Conservation (phyloP, 192 early-diverging fungal species). For the Coemansia sp. region DNA sequence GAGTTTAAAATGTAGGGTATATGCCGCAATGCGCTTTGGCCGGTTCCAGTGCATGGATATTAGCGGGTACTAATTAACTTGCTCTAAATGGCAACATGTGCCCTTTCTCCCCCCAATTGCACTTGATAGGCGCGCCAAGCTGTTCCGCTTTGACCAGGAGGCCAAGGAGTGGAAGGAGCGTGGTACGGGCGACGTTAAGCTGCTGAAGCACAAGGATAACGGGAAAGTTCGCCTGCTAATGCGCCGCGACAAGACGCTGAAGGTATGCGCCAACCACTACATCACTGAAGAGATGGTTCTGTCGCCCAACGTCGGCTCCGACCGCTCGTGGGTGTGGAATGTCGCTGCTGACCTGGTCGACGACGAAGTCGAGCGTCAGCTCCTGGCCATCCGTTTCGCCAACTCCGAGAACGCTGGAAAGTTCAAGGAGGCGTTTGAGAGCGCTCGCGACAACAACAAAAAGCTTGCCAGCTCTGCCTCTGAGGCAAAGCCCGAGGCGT, state of each 20-base stretch:
- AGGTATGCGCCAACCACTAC: conserved; percentile 99
- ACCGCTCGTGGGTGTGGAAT: conserved; percentile 99
- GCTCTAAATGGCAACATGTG: not conserved
- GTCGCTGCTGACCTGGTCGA: conserved; percentile 88
- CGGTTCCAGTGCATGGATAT: not conserved
- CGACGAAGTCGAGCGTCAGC: conserved; percentile 75
- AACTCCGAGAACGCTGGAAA: conserved; percentile 93
- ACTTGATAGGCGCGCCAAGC: conserved; percentile 73
- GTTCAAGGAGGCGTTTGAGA: conserved; percentile 86
- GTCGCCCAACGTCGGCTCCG: conserved; percentile 93
- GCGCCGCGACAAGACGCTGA: conserved; percentile 97
- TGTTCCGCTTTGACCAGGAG: conserved; percentile 94
- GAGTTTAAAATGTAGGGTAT: conserved; percentile 80
- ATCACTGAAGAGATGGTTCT: conserved; percentile 84
- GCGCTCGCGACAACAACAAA: conserved; percentile 57
- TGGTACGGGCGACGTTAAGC: conserved; percentile 95
- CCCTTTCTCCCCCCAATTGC: not conserved
- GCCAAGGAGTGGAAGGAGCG: conserved; percentile 99
- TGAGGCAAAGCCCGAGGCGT: conserved; percentile 22
- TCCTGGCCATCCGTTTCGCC: conserved; percentile 93
- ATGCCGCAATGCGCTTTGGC: conserved; percentile 33
- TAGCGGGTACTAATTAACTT: not conserved
- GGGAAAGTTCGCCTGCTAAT: conserved; percentile 94
- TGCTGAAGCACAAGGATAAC: conserved; percentile 88
- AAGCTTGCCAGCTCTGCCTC: conserved; percentile 15